phyloP scores from a whole-genome alignment of 768 basidiomycete species.

The Pleurotus sapidus region DNA sequence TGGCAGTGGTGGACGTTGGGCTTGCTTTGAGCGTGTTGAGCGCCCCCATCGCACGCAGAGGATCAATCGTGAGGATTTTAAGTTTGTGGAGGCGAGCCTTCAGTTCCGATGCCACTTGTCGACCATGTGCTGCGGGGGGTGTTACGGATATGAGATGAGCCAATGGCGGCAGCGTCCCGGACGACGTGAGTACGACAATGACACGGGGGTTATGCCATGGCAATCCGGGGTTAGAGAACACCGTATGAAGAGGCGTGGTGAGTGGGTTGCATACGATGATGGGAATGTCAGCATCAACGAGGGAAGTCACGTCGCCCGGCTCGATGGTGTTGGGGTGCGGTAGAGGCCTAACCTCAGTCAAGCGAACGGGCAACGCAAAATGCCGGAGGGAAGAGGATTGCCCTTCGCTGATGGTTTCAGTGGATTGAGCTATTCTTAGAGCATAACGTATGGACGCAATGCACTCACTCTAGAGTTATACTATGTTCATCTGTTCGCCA shows the following conservation, averaged over 20 bases:
- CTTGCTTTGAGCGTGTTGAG: slow-evolving; percentile 44
- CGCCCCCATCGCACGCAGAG: slow-evolving; percentile 54
- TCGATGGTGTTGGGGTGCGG: slow-evolving; percentile 8
- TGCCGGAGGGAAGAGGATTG: slow-evolving; percentile 53
- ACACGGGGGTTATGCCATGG: slow-evolving; percentile 37
- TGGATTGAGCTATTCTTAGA: slow-evolving; percentile 5
- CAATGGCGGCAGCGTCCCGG: slow-evolving; percentile 20
- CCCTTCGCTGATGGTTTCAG: slow-evolving; percentile 8
- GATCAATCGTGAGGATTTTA: slow-evolving; percentile 50
- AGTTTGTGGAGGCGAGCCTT: slow-evolving; percentile 19
- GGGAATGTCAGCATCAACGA: slow-evolving; percentile 55
- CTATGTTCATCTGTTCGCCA: slow-evolving; percentile 35
- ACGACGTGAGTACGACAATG: slow-evolving; percentile 37
- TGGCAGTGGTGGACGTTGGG: slow-evolving; percentile 41
- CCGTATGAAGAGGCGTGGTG: slow-evolving; percentile 40
- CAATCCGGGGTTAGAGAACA: slow-evolving; percentile 25
- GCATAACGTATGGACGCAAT: slow-evolving; percentile 30
- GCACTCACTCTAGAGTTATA: slow-evolving; percentile 38
- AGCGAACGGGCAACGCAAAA: slow-evolving; percentile 47
- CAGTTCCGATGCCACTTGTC: neutral
- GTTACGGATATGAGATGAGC: slow-evolving; percentile 10
- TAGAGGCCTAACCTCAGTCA: slow-evolving; percentile 36
- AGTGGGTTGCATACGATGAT: slow-evolving; percentile 63
- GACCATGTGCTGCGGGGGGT: slow-evolving; percentile 1
- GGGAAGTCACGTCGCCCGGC: slow-evolving; percentile 14